phyloP scores from a whole-genome alignment of 345 rosid genomes.

The Melaleuca quinquenervia region DNA sequence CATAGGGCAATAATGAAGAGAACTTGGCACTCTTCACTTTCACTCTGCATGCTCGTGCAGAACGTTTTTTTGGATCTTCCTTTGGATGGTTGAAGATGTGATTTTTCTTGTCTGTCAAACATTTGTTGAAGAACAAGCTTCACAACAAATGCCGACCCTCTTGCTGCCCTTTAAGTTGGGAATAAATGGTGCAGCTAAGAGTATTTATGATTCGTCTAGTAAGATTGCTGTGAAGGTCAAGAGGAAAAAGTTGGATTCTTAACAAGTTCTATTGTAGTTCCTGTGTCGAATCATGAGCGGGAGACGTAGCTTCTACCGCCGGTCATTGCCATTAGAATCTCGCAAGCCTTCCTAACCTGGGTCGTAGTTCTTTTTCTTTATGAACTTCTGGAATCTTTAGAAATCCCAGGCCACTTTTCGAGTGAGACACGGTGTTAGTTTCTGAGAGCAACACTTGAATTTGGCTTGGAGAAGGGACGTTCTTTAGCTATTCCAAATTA shows the following conservation, averaged over 20 bases:
- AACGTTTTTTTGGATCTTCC: not conserved
- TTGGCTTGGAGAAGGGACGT: not conserved
- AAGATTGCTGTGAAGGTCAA: not conserved
- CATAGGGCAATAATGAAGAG: not conserved
- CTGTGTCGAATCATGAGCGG: not conserved
- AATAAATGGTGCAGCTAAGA: not conserved
- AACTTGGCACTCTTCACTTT: not conserved
- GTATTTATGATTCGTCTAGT: not conserved
- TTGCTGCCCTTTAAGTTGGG: not conserved
- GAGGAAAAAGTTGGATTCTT: not conserved
- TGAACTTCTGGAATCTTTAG: not conserved
- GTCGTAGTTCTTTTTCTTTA: not conserved
- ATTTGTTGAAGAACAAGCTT: not conserved
- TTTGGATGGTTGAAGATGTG: not conserved
- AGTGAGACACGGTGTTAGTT: conserved; percentile 87
- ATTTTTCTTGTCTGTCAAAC: not conserved
- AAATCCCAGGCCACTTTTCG: not conserved
- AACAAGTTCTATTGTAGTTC: not conserved
- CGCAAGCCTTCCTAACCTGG: not conserved
- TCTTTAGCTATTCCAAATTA: not conserved
- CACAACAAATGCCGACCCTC: not conserved
- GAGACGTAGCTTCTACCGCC: not conserved
- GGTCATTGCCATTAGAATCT: not conserved
- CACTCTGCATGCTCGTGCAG: not conserved
- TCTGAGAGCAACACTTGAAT: not conserved